These are phyloP conservation scores for Tanacetum coccineum DNA, from an alignment of 129 eudicot species.

Conservation along the genomic window DNA sequence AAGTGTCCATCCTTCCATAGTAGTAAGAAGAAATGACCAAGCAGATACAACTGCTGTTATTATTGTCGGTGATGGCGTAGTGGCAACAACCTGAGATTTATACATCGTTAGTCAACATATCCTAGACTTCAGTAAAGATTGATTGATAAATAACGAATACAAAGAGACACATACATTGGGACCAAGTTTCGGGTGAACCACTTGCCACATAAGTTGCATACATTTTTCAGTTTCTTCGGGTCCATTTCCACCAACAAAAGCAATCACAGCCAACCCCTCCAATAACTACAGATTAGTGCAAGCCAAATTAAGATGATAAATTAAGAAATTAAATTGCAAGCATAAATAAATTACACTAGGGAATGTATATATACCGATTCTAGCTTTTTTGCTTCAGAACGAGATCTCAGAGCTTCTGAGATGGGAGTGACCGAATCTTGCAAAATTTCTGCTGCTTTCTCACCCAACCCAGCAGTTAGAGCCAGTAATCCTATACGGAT, in stretches of 20 bases:
- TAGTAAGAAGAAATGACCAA: slow-evolving; percentile 85
- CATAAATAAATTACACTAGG: not conserved
- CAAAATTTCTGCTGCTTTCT: slow-evolving; percentile 73
- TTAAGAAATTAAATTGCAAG: not conserved
- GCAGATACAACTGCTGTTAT: slow-evolving; percentile 67
- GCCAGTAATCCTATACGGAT: slow-evolving; percentile 63
- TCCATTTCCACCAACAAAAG: slow-evolving; percentile 77
- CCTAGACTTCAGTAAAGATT: not conserved
- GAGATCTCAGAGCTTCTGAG: slow-evolving; percentile 71
- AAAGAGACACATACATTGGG: slow-evolving; percentile 54
- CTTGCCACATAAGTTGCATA: slow-evolving; percentile 91
- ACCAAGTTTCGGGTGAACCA: slow-evolving; percentile 81
- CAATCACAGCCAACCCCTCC: slow-evolving; percentile 73
- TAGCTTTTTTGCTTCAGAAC: slow-evolving; percentile 55
- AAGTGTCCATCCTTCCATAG: slow-evolving; percentile 50
- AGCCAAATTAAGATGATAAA: not conserved
- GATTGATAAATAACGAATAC: not conserved
- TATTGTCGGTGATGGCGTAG: slow-evolving; percentile 57
- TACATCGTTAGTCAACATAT: too few relatives aligned
- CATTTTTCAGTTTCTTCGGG: slow-evolving; percentile 65
- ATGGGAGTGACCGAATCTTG: slow-evolving; percentile 65
- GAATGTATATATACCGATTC: slow-evolving; percentile 41
- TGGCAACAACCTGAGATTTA: slow-evolving; percentile 57
- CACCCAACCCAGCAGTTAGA: slow-evolving; percentile 78
- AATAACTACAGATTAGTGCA: slow-evolving; percentile 38